phyloP scores from a whole-genome alignment of 2,329 filamentous ascomycete species.

The Penicillium olsonii region DNA sequence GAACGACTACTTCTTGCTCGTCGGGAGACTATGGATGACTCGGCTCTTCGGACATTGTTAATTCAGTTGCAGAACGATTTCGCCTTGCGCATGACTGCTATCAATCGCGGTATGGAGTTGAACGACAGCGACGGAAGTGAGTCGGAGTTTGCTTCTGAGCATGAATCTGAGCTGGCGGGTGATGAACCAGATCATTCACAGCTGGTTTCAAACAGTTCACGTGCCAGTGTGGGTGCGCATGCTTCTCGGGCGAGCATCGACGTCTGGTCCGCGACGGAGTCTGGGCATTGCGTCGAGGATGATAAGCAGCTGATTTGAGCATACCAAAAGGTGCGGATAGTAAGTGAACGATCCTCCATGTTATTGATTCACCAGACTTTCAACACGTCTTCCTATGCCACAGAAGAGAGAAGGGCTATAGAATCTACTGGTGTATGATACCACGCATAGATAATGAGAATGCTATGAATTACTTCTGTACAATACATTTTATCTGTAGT shows the following conservation, averaged over 20 bases:
- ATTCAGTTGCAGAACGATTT: constrained; percentile 73
- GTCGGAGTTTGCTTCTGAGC: constrained; percentile 1
- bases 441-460: background rate
- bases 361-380: no score
- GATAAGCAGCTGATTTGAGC: constrained; percentile 10
- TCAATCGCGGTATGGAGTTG: constrained; percentile 50
- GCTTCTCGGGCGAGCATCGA: constrained; percentile 4
- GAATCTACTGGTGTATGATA: background rate
- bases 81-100: constrained; percentile 66
- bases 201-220: background rate
- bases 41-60: constrained; percentile 65
- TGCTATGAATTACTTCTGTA: constrained; percentile 3
- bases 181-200: background rate
- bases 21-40: constrained; percentile 65
- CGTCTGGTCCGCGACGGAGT: constrained; percentile 1
- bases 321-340: background rate
- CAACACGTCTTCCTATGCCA: no score
- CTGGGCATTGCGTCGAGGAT: constrained; percentile 6
- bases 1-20: constrained; percentile 71
- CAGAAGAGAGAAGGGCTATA: no score
- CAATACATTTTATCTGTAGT: constrained; percentile 9
- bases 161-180: background rate
- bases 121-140: constrained; percentile 19
- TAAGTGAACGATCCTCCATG: background rate
- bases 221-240: background rate